Base-by-base conservation (phyloP, 805 yeast genomes). In the Starmera caribaea region DNA sequence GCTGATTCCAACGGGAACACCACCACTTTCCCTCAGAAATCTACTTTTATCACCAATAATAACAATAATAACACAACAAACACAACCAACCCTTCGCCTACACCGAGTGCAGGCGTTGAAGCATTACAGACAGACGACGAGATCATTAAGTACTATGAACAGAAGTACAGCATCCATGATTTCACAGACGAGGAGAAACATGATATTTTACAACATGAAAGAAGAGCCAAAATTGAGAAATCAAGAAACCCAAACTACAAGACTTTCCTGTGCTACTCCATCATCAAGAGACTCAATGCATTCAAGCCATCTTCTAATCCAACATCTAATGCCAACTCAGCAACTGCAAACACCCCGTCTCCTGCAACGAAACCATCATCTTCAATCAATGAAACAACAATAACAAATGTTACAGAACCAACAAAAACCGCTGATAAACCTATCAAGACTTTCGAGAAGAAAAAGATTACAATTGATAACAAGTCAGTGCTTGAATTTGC, bases 401-500 rank as follows among this genome's bases (percentile, higher is more conserved):
- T n/a, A n/a, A n/a, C n/a, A n/a, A n/a, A n/a, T n/a, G 27, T 17
- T 32, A 6, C 7, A 5, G 35, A 10, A 9, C 24, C n/a, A 32
- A 7, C 36, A 24, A 13, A 10, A 8, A 8, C 30, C 16, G 8
- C 7, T 3, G 16, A 10, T 8, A 8, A 14, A 28, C 8, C 33
- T 31, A 31, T 10, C 33, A 16, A 9, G 36, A 17, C 54, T 61
- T 24, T 40, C 41, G 4, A 49, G 26, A 21, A 47, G 36, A 49
- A 53, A 13, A 43, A 45, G 17, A 41, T 62, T 2, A 51, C 48
- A 0, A 63, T 74, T 3, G 53, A 62, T 40, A 71, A 64, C 44
- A 42, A 49, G 11, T 68, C 64, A 30, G 76, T 68, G 2, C 41
- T 71, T 0, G 57, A 54, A 13, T 55, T 56, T 21, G 72, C 72